These are phyloP conservation scores for Fusarium incarnatum DNA, from an alignment of 2,329 filamentous ascomycete genomes.

Conservation along the genomic window DNA sequence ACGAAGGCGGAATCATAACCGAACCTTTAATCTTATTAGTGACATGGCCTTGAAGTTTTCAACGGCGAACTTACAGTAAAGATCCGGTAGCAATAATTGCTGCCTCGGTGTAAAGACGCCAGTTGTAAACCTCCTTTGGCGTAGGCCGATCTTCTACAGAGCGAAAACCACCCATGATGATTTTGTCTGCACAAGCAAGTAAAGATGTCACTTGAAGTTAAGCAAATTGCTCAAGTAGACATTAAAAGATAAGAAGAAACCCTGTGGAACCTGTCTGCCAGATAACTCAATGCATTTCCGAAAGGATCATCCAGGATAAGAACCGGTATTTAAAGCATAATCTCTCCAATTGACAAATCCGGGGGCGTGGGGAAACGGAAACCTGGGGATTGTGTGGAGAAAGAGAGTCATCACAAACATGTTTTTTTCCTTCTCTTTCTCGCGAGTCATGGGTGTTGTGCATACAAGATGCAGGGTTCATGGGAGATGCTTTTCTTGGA, in stretches of 20 bases:
- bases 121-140: constrained; percentile 66
- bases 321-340: constrained; percentile 5
- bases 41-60: fast-evolving
- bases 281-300: background rate
- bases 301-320: background rate
- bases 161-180: constrained; percentile 54
- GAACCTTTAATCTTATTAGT: constrained; percentile 51
- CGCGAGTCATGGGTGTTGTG: constrained; percentile 4
- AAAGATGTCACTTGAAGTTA: background rate
- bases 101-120: constrained; percentile 61
- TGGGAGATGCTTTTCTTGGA: constrained; percentile 4
- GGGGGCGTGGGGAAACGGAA: constrained; percentile 42
- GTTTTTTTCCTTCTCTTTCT: constrained; percentile 1
- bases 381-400: constrained; percentile 40
- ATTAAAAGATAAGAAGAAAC: background rate
- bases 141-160: constrained; percentile 67
- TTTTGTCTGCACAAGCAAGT: background rate
- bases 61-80: constrained; percentile 49
- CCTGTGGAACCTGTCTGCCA: constrained; percentile 1
- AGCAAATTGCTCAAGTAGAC: background rate
- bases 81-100: constrained; percentile 62
- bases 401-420: constrained; percentile 31
- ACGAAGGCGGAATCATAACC: constrained; percentile 67
- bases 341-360: constrained; percentile 31
- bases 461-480: constrained; percentile 13